Conservation (phyloP, 75 land plant genomes). For the Azolla pinnata region DNA sequence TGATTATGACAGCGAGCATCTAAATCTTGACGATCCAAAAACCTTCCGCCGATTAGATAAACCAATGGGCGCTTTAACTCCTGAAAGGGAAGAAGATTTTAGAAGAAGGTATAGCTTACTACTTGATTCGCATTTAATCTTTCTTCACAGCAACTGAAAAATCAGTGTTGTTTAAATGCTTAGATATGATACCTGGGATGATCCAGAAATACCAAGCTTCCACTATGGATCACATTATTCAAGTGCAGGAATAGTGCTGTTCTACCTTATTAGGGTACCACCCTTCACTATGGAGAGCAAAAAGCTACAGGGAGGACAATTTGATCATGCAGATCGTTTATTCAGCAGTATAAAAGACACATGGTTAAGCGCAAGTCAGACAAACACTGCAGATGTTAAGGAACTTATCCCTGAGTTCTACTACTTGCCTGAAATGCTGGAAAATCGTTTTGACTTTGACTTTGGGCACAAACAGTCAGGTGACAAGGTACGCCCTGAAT, state of each 20-base stretch:
- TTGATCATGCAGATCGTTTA: conserved; percentile 99
- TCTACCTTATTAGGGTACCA: conserved; percentile 86
- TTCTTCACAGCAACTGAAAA: background rate
- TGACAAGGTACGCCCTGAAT: conserved; percentile 71
- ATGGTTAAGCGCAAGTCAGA: conserved; percentile 95
- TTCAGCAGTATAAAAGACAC: conserved; percentile 89
- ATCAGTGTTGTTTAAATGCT: background rate
- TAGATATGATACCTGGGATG: conserved; percentile 99
- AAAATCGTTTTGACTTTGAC: conserved; percentile 76
- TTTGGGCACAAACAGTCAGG: conserved; percentile 96
- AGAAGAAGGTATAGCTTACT: conserved; percentile 52
- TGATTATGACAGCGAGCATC: conserved; percentile 80
- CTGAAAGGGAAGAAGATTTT: conserved; percentile 88
- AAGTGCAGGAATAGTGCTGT: conserved; percentile 95
- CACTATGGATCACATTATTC: conserved; percentile 99
- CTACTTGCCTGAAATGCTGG: conserved; percentile 94
- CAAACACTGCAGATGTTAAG: conserved; percentile 98
- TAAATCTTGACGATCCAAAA: conserved; percentile 58
- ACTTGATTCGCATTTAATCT: background rate
- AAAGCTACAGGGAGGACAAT: conserved; percentile 92
- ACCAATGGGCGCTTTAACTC: conserved; percentile 97
- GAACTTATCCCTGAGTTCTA: conserved; percentile 98
- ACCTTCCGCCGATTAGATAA: conserved; percentile 84
- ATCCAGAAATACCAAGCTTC: conserved; percentile 96
- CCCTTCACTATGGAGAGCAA: conserved; percentile 88